Evolutionary conservation across 805 yeast genomes (phyloP).

Genomic region (Nakazawaea wyomingensis): DNA sequence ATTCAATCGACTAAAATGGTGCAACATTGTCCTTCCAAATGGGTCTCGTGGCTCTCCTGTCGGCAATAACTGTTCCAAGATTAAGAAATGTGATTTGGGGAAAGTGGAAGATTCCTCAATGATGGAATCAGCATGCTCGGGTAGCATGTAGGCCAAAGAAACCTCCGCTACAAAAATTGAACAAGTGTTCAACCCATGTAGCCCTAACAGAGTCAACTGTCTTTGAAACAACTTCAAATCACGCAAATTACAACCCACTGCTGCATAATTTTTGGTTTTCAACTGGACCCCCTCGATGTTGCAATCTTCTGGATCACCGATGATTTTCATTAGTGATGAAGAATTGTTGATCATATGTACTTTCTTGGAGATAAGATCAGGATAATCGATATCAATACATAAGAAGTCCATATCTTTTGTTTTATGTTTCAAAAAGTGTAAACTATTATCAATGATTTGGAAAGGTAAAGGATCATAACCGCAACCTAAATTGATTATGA

Average conservation of each 20-base stretch:
- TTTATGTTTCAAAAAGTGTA: conserved; percentile 9
- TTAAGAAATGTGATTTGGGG: conserved; percentile 51
- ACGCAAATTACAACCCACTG: conserved; percentile 66
- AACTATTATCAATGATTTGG: conserved; percentile 32
- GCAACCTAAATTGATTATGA: conserved; percentile 69
- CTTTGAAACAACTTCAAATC: conserved; percentile 32
- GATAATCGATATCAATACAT: conserved; percentile 72
- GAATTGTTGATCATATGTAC: conserved; percentile 44
- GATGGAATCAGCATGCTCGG: conserved; percentile 58
- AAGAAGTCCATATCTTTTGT: conserved; percentile 21
- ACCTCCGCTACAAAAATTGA: conserved; percentile 76
- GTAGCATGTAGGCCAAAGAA: conserved; percentile 74
- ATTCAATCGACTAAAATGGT: conserved; percentile 59
- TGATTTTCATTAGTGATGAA: conserved; percentile 38
- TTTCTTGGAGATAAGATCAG: conserved; percentile 58
- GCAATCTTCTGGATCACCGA: conserved; percentile 28
- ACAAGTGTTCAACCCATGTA: conserved; percentile 24
- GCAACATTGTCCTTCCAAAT: conserved; percentile 69
- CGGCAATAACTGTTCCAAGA: conserved; percentile 71
- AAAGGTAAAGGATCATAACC: conserved; percentile 68
- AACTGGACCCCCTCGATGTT: conserved; percentile 23
- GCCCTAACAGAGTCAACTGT: conserved; percentile 24
- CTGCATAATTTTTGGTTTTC: conserved; percentile 42
- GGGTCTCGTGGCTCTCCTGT: conserved; percentile 51
- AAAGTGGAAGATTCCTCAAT: conserved; percentile 41